Percentiles rank a stretch among this genome's conserved stretches.
Evolutionary conservation across 805 yeast genomes (phyloP).

Genomic region (Debaryomyces castellii): DNA sequence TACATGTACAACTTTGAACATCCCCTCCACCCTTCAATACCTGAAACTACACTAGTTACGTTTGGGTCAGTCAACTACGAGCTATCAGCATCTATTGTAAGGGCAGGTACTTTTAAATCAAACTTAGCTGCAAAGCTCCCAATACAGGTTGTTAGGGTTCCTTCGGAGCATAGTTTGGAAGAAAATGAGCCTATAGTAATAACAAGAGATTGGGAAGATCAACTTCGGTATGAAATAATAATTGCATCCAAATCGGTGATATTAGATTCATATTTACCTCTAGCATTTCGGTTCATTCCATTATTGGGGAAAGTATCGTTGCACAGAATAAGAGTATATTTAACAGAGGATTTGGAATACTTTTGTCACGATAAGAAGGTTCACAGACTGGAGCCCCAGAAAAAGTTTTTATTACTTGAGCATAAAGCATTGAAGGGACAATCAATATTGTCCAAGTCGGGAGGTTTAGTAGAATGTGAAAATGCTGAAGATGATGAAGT

Average conservation of each 20-base stretch:
- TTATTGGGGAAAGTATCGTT: conserved; percentile 76
- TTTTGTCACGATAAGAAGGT: conserved; percentile 83
- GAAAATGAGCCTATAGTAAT: conserved; percentile 93
- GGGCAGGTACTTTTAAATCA: conserved; percentile 85
- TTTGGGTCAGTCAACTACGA: conserved; percentile 78
- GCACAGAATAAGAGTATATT: conserved; percentile 80
- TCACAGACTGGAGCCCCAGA: conserved; percentile 88
- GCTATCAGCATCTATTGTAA: conserved; percentile 66
- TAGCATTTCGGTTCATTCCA: conserved; percentile 82
- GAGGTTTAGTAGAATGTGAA: conserved; percentile 25
- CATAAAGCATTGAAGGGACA: conserved; percentile 60
- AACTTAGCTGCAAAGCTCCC: conserved; percentile 65
- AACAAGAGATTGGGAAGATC: conserved; percentile 91
- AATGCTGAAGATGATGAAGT: conserved; percentile 52
- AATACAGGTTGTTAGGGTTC: conserved; percentile 69
- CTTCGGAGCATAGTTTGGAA: conserved; percentile 76
- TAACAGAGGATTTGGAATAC: conserved; percentile 90
- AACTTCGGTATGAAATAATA: conserved; percentile 83
- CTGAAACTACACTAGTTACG: conserved; percentile 75
- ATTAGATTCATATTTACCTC: conserved; percentile 78
- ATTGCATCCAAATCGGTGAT: conserved; percentile 88
- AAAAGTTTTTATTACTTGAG: conserved; percentile 77
- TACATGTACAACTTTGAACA: conserved; percentile 91
- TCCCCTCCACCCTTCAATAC: conserved; percentile 75
- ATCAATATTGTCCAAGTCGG: conserved; percentile 46